Evolutionary conservation across 495 filamentous ascomycete genomes (phyloP).

Genomic region (Penicillium steckii): DNA sequence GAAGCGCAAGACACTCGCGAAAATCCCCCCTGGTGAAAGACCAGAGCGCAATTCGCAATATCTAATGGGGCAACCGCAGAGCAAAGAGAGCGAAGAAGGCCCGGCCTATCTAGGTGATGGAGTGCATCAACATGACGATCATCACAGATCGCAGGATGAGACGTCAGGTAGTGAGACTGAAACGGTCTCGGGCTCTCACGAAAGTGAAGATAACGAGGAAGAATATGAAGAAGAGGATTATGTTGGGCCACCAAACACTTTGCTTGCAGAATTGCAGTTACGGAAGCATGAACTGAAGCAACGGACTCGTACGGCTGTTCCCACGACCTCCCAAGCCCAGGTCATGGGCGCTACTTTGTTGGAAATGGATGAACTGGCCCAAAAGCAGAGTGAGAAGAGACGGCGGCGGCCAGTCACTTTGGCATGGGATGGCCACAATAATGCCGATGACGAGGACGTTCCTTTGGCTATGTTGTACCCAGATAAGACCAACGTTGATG

Average conservation of each 20-base stretch:
- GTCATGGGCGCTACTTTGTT: conserved; percentile 75
- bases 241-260: conserved; percentile 76
- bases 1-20: conserved; percentile 28
- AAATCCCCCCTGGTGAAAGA: conserved; percentile 18
- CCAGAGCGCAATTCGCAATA: conserved; percentile 21
- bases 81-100: conserved; percentile 10
- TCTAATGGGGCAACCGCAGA: conserved; percentile 19
- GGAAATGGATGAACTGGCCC: conserved; percentile 85
- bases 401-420: conserved; percentile 73
- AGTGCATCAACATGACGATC: conserved; percentile 14
- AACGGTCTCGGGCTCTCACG: conserved; percentile 20
- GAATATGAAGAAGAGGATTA: conserved; percentile 50
- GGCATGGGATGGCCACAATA: conserved; percentile 79
- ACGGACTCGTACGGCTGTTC: conserved; percentile 66
- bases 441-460: conserved; percentile 69
- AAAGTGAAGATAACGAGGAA: conserved; percentile 33
- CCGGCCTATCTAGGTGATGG: conserved; percentile 1
- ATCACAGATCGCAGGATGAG: conserved; percentile 13
- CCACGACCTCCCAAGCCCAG: conserved; percentile 65
- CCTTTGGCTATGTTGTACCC: conserved; percentile 81
- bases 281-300: conserved; percentile 81
- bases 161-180: conserved; percentile 16
- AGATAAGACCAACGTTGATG: conserved; percentile 52
- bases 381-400: conserved; percentile 76
- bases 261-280: conserved; percentile 88